Base-by-base conservation (phyloP, 495 filamentous ascomycete species). In the Xylaria acuta region DNA sequence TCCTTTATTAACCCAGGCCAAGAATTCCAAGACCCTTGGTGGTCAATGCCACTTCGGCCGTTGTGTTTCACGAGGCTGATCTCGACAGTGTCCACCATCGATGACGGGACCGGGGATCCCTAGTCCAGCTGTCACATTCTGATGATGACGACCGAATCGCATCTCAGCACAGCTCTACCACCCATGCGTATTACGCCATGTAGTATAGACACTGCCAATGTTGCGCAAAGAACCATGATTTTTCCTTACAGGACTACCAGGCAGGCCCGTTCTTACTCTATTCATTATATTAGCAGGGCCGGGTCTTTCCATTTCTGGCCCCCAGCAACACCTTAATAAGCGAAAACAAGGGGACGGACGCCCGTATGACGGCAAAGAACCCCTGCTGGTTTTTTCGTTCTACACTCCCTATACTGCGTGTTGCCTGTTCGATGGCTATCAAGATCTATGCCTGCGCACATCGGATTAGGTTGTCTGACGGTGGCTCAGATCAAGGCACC, bases 141-240 rank as follows among this genome's bases (percentile, higher is more conserved):
- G 47, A 67, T 41, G 64, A 40, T 67, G 64, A 67, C n/a, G 34
- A 56, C 49, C 49, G 41, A 67, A 67, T 67, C 64, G 64, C 64
- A 53, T 67, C 47, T 67, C n/a, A 54, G 45, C 49, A 9, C 47
- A 25, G 2, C 34, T 41, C 18, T 38, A 38, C 16, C 40, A 30
- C 43, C 43, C 43, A 45, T 66, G 64, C 45, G 6, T 36, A 36
- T 66, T 36, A 64, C 27, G 40, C 62, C 5, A 47, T 43, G 38
- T 25, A 43, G 27, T 60, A 60, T 60, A 60, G 56, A n/a, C 32
- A 56, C 32, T 67, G 32, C 49, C 49, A 32, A 53, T 58, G 38
- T n/a, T 47, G 16, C 22, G 51, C 36, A 54, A 27, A 47, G 27
- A 45, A 41, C 38, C 36, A 59, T 32, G 53, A n/a, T 69, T 41